Evolutionary conservation across 306 rosid species (phyloP), one percentile per base, ranked within the genome.

Genomic region (Elaeagnus macrophylla): DNA sequence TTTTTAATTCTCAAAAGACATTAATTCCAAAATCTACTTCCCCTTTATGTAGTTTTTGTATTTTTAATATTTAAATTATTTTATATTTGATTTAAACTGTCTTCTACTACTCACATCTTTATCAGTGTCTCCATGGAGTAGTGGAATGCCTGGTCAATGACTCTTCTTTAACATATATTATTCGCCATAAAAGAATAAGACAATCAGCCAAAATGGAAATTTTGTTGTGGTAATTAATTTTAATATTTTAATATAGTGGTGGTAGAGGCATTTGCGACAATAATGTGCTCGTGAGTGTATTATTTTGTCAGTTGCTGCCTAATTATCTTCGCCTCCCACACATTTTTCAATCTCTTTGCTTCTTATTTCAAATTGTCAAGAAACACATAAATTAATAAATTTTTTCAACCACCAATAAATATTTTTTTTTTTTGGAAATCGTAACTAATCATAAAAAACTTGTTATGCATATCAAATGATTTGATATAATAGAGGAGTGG

Each of bases 61-160:
- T 48, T 51, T 42, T 48, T 46, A 35, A 67, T 39, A 41, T 37
- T 19, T 9, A 15, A 3, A 38, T 57, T 51, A 53, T 56, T 66
- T 44, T 48, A 63, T 73, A 63, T 73, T 77, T 53, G 70, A 62
- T 61, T 65, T 13, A 54, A 51, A 51, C 77, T 87, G 96, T 87
- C 94, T 68, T 57, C 69, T 79, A 41, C 72, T 62, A 83, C 89
- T 87, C 83, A 81, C 89, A 79, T 87, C 89, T 39, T 67, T 67
- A 52, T 87, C 96, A 48, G 0, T 60, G 67, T 73, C 69, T 19
- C 2, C 6, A 7, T 25, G 32, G 70, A 70, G 76, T 69, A 79
- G 88, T 80, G 95, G 85, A 83, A 80, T 80, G 77, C 83, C 85
- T 78, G 76, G 71, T 76, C 84, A 83, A 76, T 56, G 72, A 13